Conservation (phyloP, 2,329 filamentous ascomycete genomes). For the Trichoderma simmonsii region DNA sequence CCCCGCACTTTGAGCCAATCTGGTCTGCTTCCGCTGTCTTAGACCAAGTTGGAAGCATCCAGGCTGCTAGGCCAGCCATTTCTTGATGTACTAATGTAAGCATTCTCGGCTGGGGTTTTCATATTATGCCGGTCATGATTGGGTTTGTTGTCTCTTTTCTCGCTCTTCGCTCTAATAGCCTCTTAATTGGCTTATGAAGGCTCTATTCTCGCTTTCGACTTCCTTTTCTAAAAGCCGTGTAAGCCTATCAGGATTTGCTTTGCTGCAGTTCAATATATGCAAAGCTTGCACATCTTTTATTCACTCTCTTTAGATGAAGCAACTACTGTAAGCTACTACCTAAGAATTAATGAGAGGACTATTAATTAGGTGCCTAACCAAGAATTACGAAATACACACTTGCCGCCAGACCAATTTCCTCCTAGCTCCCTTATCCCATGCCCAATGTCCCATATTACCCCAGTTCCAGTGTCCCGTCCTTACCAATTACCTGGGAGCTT, state of each 20-base stretch:
- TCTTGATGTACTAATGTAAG: neutral
- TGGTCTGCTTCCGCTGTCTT: conserved; percentile 1
- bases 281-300: neutral
- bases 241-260: neutral
- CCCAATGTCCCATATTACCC: neutral
- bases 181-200: neutral
- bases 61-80: neutral
- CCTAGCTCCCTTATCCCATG: neutral
- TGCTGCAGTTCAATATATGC: neutral
- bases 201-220: neutral
- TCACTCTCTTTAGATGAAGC: neutral
- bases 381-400: neutral
- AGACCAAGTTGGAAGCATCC: neutral
- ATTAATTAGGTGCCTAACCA: neutral
- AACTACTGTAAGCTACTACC: neutral
- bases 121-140: neutral
- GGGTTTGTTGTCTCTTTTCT: neutral
- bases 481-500: neutral
- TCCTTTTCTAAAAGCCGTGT: neutral
- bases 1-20: conserved; percentile 1
- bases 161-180: neutral
- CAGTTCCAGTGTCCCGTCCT: neutral
- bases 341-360: neutral
- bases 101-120: neutral
- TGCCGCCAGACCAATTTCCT: neutral